Evolutionary conservation across 805 yeast genomes (phyloP).

Genomic region (Ogataea pignaliae): DNA sequence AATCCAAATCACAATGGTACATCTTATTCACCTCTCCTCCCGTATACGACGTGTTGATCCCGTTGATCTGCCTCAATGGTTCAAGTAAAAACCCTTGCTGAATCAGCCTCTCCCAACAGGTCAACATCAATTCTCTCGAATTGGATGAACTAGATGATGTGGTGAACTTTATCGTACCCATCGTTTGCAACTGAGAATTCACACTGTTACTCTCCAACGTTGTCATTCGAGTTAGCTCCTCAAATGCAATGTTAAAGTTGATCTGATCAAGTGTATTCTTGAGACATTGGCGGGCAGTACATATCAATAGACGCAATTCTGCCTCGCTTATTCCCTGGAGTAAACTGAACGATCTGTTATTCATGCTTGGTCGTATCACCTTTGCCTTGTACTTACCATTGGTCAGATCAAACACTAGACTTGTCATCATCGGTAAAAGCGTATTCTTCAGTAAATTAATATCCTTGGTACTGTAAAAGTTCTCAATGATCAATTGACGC

Average conservation of each 20-base stretch:
- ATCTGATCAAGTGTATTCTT: slow-evolving; percentile 55
- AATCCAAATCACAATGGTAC: slow-evolving; percentile 46
- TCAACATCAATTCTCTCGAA: slow-evolving; percentile 49
- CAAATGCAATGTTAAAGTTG: slow-evolving; percentile 72
- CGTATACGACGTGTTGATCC: slow-evolving; percentile 19
- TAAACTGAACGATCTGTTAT: slow-evolving; percentile 13
- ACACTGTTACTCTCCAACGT: slow-evolving; percentile 27
- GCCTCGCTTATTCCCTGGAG: slow-evolving; percentile 54
- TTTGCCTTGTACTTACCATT: slow-evolving; percentile 3
- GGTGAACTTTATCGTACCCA: slow-evolving; percentile 35
- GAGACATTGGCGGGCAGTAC: slow-evolving; percentile 67
- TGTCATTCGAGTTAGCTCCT: slow-evolving; percentile 47
- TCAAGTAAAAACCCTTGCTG: slow-evolving; percentile 45
- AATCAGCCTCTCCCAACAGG: slow-evolving; percentile 71
- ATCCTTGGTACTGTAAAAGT: slow-evolving; percentile 58
- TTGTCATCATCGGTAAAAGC: slow-evolving; percentile 37
- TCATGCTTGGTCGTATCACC: slow-evolving; percentile 3
- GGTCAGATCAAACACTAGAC: slow-evolving; percentile 4
- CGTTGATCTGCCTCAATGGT: slow-evolving; percentile 19
- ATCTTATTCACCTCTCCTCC: slow-evolving; percentile 40
- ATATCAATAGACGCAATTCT: slow-evolving; percentile 66
- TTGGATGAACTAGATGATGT: slow-evolving; percentile 12
- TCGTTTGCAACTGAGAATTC: slow-evolving; percentile 34
- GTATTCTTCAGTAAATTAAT: slow-evolving; percentile 45
- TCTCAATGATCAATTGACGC: slow-evolving; percentile 35